Evolutionary conservation across 2,329 filamentous ascomycete genomes (phyloP), one percentile per base, ranked within the genome.

Genomic region (Karstenula rhodostoma): DNA sequence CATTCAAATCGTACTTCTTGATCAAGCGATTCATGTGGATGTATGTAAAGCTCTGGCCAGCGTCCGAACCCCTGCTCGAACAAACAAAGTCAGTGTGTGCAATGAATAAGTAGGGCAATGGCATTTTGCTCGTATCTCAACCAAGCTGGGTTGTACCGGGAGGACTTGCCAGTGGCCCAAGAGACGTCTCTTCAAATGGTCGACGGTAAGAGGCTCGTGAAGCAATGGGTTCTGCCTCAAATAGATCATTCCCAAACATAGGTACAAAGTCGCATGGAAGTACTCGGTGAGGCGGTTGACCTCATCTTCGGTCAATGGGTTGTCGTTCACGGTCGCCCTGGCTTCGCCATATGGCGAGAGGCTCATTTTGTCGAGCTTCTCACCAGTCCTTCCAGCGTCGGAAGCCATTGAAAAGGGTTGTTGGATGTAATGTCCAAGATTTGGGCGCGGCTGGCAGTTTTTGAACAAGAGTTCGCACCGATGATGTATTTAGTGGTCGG

Each of bases 1-100:
- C 84, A 70, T 94, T 84, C 52, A 93, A 80, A 65, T 91, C 86
- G 71, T 92, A 90, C 78, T 93, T 93, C 77, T 90, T 92, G 82
- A 93, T 92, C 60, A 93, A 80, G 35, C 90, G 88, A 78, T 93
- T 93, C 83, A 92, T 90, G 79, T 93, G 90, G 81, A 93, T 91
- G 77, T 89, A 93, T 35, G 90, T 91, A 78, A 94, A 93, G 60
- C 90, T 88, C 77, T 93, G 91, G 15, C 90, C 91, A n/a, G 91
- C 88, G 52, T 91, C 90, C 2, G 89, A 92, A 56, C 91, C 91
- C 83, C 37, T 40, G n/a, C n/a, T n/a, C 37, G 37, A 17, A 40
- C 5, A 15, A n/a, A 7, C 13, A 40, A 6, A 8, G 17, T 40
- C 17, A 40, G 37, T 7, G 15, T 17, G 6, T 40, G 4, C 17